Evolutionary conservation across 257 asterid genomes (phyloP).

Genomic region (Solanum pennellii): DNA sequence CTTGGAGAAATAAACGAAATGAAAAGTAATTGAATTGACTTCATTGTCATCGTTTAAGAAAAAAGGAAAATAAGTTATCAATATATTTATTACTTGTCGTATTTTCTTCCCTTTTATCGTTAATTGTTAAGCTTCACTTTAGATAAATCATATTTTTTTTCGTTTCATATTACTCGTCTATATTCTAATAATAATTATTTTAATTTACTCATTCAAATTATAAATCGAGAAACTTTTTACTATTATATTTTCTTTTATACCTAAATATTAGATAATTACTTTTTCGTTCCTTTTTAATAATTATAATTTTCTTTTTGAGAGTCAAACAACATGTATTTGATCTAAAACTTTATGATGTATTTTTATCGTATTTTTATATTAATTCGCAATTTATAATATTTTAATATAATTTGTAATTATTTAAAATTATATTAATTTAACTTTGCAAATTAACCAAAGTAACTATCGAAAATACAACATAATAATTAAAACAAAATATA

Average conservation of each 20-base stretch:
- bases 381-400: no score
- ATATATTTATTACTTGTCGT: not conserved
- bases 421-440: no score
- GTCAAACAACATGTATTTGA: no score
- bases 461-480: no score
- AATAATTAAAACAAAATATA: no score
- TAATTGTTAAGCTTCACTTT: not conserved
- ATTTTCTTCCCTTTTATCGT: not conserved
- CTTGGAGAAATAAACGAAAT: not conserved
- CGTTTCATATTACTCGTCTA: not conserved
- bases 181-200: no score
- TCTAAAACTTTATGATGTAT: no score
- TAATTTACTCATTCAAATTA: not conserved
- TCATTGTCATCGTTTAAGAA: not conserved
- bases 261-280: not conserved
- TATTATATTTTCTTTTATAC: no score
- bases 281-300: no score
- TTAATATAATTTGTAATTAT: no score
- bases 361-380: no score
- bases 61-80: not conserved
- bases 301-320: not conserved
- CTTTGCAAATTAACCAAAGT: no score
- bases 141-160: not conserved
- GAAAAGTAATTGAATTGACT: not conserved
- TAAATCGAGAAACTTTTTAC: not conserved